These are phyloP conservation scores for Aspergillus coremiiformis DNA, from an alignment of 495 filamentous ascomycete genomes.

Conservation along the genomic window DNA sequence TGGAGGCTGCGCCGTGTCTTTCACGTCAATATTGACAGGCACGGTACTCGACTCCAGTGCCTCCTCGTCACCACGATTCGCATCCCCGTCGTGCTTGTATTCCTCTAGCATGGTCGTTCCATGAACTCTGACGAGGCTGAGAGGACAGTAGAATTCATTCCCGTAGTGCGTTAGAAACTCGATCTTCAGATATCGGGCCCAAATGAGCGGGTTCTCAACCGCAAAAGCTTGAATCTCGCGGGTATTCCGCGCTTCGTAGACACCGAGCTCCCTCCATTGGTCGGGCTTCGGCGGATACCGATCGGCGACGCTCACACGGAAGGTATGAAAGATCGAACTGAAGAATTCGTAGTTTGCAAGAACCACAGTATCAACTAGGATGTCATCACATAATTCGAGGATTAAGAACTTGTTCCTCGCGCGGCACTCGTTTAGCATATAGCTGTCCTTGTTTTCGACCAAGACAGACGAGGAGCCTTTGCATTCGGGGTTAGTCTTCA, in stretches of 20 bases:
- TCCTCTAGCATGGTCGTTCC: slow-evolving; percentile 96
- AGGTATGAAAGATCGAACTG: slow-evolving; percentile 87
- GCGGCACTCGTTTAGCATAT: slow-evolving; percentile 91
- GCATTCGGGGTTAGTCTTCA: slow-evolving; percentile 79
- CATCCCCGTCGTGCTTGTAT: slow-evolving; percentile 68
- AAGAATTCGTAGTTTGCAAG: slow-evolving; percentile 99
- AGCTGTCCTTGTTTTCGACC: slow-evolving; percentile 95
- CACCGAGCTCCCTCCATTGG: slow-evolving; percentile 84
- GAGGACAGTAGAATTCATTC: slow-evolving; percentile 90
- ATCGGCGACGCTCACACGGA: slow-evolving; percentile 84
- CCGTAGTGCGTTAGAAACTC: slow-evolving; percentile 93
- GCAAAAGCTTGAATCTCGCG: slow-evolving; percentile 91
- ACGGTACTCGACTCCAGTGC: slow-evolving; percentile 25
- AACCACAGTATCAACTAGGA: slow-evolving; percentile 90
- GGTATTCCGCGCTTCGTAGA: slow-evolving; percentile 83
- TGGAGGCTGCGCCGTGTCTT: neutral
- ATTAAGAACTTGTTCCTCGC: slow-evolving; percentile 88
- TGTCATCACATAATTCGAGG: slow-evolving; percentile 84
- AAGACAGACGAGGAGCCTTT: slow-evolving; percentile 82
- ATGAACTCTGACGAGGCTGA: slow-evolving; percentile 85
- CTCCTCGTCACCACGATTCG: slow-evolving; percentile 50
- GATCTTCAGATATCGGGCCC: slow-evolving; percentile 84
- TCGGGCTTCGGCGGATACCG: slow-evolving; percentile 87
- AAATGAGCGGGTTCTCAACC: slow-evolving; percentile 87
- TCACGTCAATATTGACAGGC: slow-evolving; percentile 26